Conservation (phyloP, 306 rosid genomes). For the Trifolium repens region DNA sequence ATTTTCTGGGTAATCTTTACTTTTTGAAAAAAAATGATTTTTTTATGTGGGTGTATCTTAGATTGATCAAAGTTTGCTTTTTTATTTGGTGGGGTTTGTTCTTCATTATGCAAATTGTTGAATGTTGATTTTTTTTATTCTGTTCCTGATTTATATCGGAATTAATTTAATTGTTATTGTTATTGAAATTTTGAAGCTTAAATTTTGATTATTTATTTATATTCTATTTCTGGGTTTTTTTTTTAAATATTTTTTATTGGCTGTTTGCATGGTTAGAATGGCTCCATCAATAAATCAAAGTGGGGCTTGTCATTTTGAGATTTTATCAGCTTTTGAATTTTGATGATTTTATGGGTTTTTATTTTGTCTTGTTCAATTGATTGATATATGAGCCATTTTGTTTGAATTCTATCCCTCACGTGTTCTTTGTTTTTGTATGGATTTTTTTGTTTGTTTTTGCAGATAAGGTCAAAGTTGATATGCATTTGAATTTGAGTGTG, state of each 20-base stretch:
- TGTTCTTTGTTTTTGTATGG: constrained; percentile 32
- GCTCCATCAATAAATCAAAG: constrained; percentile 21
- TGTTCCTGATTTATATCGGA: too few species aligned
- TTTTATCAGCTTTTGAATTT: constrained; percentile 41
- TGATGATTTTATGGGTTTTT: constrained; percentile 26
- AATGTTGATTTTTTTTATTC: too few species aligned
- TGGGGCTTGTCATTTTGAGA: constrained; percentile 47
- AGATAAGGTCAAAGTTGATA: constrained; percentile 57
- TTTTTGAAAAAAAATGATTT: not conserved
- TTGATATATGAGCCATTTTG: constrained; percentile 33
- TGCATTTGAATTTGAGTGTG: constrained; percentile 38
- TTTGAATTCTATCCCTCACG: constrained; percentile 36
- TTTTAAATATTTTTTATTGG: not conserved
- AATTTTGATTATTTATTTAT: constrained; percentile 1
- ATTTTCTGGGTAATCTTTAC: not conserved
- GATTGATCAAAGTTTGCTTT: constrained; percentile 17
- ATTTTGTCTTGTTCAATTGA: constrained; percentile 26
- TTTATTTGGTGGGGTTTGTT: not conserved
- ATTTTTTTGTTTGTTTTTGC: not conserved
- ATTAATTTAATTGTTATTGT: too few species aligned
- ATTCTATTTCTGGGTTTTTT: not conserved
- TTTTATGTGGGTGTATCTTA: constrained; percentile 33
- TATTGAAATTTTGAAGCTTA: not conserved
- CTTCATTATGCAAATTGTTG: too few species aligned
- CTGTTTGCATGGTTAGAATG: constrained; percentile 40